phyloP scores from a whole-genome alignment of 805 yeast species.

The Nakazawaea holstii region DNA sequence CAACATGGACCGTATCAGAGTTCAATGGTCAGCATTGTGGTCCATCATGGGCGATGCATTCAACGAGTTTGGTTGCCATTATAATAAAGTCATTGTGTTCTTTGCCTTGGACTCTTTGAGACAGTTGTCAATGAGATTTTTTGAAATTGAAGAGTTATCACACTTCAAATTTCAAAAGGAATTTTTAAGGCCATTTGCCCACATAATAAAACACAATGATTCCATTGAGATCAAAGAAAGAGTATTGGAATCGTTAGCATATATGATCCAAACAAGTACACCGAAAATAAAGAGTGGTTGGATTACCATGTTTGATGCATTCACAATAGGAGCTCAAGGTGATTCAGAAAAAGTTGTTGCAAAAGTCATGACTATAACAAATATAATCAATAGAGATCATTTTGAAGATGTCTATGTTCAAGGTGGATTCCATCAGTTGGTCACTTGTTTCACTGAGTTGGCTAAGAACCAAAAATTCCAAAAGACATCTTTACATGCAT shows the following conservation, averaged over 20 bases:
- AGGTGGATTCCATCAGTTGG: slow-evolving; percentile 62
- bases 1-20: slow-evolving; percentile 92
- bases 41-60: slow-evolving; percentile 86
- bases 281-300: slow-evolving; percentile 85
- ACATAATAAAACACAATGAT: slow-evolving; percentile 63
- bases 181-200: slow-evolving; percentile 85
- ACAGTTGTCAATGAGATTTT: slow-evolving; percentile 86
- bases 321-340: slow-evolving; percentile 67
- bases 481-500: slow-evolving; percentile 71
- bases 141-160: slow-evolving; percentile 88
- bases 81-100: slow-evolving; percentile 69
- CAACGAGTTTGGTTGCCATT: slow-evolving; percentile 76
- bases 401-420: slow-evolving; percentile 60
- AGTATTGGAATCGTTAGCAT: slow-evolving; percentile 85
- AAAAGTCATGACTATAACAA: slow-evolving; percentile 59
- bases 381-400: slow-evolving; percentile 55
- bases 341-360: slow-evolving; percentile 52
- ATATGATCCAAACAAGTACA: slow-evolving; percentile 76
- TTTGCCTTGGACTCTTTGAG: slow-evolving; percentile 93
- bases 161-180: slow-evolving; percentile 96
- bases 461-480: slow-evolving; percentile 84
- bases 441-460: slow-evolving; percentile 70
- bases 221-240: slow-evolving; percentile 74
- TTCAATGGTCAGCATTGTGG: slow-evolving; percentile 97
- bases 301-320: slow-evolving; percentile 79